phyloP scores from a whole-genome alignment of 2,329 filamentous ascomycete species.

The Ophiocordyceps camponoti-saundersi region DNA sequence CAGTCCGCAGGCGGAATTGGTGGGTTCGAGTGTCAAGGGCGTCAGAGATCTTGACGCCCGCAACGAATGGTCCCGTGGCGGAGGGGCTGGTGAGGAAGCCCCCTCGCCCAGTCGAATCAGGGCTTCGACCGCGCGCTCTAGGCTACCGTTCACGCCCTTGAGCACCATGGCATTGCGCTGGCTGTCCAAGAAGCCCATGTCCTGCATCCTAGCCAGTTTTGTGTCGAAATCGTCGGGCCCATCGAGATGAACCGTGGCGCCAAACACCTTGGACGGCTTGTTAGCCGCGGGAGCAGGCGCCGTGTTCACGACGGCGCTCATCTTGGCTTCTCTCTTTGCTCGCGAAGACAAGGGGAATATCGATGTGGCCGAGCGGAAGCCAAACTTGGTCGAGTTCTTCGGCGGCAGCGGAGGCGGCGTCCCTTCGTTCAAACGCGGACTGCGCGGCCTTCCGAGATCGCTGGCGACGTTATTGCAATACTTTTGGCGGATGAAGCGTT shows the following conservation, averaged over 20 bases:
- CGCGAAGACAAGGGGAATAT: conserved; percentile 47
- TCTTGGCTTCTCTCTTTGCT: conserved; percentile 35
- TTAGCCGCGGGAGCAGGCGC: conserved; percentile 22
- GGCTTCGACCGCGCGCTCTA: conserved; percentile 75
- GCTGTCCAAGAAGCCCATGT: conserved; percentile 84
- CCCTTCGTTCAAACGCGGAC: conserved; percentile 37
- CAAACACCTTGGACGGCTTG: conserved; percentile 54
- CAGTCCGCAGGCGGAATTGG: conserved; percentile 14
- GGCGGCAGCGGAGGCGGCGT: conserved; percentile 43
- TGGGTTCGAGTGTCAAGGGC: conserved; percentile 25
- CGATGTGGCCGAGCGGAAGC: conserved; percentile 44
- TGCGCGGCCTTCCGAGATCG: conserved; percentile 22
- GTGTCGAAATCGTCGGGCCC: conserved; percentile 45
- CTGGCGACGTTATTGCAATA: conserved; percentile 48
- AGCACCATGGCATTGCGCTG: conserved; percentile 68
- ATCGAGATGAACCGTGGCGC: conserved; percentile 43
- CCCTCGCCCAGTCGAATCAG: conserved; percentile 70
- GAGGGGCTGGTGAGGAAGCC: conserved; percentile 17
- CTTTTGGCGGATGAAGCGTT: conserved; percentile 87
- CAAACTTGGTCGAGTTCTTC: conserved; percentile 46
- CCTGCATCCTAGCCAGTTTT: conserved; percentile 61
- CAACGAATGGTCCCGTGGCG: conserved; percentile 28
- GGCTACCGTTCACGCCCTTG: conserved; percentile 66
- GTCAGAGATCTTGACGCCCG: conserved; percentile 37
- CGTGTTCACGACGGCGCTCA: conserved; percentile 10